Evolutionary conservation across 805 yeast species (phyloP).

Genomic region (Myxozyma vanderwaltii): DNA sequence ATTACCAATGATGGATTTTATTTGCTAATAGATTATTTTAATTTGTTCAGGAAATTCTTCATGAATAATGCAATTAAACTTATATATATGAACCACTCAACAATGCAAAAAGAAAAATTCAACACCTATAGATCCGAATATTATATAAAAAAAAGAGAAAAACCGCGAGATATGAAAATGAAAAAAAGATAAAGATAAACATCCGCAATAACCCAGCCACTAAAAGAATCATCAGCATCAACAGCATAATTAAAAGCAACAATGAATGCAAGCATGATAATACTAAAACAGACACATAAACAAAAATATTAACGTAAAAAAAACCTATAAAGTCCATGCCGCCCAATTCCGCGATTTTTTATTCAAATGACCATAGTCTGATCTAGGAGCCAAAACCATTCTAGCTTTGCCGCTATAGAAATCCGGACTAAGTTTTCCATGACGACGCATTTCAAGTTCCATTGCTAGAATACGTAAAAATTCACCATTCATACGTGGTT

Average conservation of each 20-base stretch:
- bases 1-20: no score
- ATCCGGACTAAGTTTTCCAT: conserved; percentile 42
- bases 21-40: no score
- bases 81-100: not conserved
- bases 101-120: not conserved
- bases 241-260: not conserved
- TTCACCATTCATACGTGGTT: conserved; percentile 42
- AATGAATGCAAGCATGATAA: no score
- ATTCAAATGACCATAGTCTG: conserved; percentile 28
- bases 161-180: no score
- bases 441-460: conserved; percentile 41
- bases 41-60: no score
- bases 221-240: no score
- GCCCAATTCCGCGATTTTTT: conserved; percentile 23
- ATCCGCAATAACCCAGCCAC: no score
- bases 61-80: no score
- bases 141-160: not conserved
- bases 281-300: not conserved
- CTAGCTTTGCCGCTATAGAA: conserved; percentile 40
- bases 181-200: no score
- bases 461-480: conserved; percentile 43
- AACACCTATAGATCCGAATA: not conserved
- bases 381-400: conserved; percentile 41
- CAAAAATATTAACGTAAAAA: not conserved
- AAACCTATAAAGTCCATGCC: not conserved